Percentiles rank a stretch among this genome's conserved stretches.
Evolutionary conservation across 2,329 filamentous ascomycete species (phyloP).

Genomic region (Laburnicola sp.): DNA sequence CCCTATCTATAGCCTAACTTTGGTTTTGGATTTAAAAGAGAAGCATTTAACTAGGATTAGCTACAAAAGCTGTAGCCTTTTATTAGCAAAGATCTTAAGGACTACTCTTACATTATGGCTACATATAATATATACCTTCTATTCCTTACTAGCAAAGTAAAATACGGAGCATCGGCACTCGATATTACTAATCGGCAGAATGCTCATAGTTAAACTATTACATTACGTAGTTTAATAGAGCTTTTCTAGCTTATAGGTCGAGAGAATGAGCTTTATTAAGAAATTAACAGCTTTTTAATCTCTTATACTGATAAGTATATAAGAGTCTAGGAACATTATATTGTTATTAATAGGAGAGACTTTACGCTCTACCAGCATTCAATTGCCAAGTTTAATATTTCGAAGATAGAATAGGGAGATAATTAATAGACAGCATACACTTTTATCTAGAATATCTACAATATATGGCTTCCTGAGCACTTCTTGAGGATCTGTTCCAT

Average conservation of each 20-base stretch:
- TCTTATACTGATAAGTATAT: constrained; percentile 21
- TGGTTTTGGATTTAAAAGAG: constrained; percentile 18
- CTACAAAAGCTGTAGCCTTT: constrained; percentile 21
- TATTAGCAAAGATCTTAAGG: constrained; percentile 25
- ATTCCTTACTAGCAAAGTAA: constrained; percentile 55
- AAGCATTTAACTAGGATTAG: constrained; percentile 17
- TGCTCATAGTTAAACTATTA: constrained; percentile 19
- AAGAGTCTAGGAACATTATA: constrained; percentile 21
- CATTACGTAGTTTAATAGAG: constrained; percentile 11
- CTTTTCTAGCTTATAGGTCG: constrained; percentile 21
- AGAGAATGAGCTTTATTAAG: constrained; percentile 22
- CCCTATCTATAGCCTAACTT: constrained; percentile 20
- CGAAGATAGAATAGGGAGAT: not conserved
- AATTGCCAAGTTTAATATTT: constrained; percentile 17
- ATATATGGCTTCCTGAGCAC: constrained; percentile 15
- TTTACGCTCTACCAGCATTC: constrained; percentile 19
- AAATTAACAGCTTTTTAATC: constrained; percentile 23
- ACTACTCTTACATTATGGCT: constrained; percentile 49
- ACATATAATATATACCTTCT: constrained; percentile 56
- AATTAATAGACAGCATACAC: constrained; percentile 15
- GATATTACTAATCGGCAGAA: constrained; percentile 36
- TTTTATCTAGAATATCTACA: constrained; percentile 18
- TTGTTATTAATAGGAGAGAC: constrained; percentile 17
- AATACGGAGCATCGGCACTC: constrained; percentile 46
- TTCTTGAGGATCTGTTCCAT: constrained; percentile 15